These are phyloP conservation scores for Tuber umbilicatum DNA, from an alignment of 495 filamentous ascomycete genomes.

Conservation along the genomic window DNA sequence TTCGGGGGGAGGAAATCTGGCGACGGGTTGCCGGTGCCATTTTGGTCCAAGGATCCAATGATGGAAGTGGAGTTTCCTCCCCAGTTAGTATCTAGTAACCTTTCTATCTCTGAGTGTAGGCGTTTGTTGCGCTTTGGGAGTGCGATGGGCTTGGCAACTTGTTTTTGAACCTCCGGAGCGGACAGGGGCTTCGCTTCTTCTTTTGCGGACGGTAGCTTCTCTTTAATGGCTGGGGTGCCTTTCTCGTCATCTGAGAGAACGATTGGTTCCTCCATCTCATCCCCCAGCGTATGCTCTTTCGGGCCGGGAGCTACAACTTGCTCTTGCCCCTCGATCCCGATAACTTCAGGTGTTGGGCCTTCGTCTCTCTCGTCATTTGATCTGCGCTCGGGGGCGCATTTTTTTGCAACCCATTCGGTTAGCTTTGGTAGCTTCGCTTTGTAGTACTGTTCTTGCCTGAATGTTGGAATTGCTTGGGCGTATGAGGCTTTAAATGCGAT, in stretches of 20 bases:
- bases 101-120: neutral
- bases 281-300: neutral
- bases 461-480: conserved; percentile 22
- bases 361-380: neutral
- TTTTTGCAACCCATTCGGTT: conserved; percentile 8
- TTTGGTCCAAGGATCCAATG: neutral
- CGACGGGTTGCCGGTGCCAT: neutral
- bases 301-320: neutral
- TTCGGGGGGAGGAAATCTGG: neutral
- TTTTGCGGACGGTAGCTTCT: neutral
- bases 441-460: conserved; percentile 15
- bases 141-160: neutral
- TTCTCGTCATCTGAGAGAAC: neutral
- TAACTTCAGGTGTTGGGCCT: neutral
- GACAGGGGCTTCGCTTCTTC: neutral
- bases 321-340: neutral
- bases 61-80: neutral
- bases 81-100: neutral
- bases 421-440: conserved; percentile 12
- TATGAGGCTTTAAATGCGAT: conserved; percentile 24
- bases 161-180: neutral
- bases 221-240: neutral
- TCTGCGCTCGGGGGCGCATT: neutral
- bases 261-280: neutral
- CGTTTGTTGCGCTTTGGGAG: neutral